Conservation (phyloP, 139 green algal species). For the Astrephomene gubernaculifera region DNA sequence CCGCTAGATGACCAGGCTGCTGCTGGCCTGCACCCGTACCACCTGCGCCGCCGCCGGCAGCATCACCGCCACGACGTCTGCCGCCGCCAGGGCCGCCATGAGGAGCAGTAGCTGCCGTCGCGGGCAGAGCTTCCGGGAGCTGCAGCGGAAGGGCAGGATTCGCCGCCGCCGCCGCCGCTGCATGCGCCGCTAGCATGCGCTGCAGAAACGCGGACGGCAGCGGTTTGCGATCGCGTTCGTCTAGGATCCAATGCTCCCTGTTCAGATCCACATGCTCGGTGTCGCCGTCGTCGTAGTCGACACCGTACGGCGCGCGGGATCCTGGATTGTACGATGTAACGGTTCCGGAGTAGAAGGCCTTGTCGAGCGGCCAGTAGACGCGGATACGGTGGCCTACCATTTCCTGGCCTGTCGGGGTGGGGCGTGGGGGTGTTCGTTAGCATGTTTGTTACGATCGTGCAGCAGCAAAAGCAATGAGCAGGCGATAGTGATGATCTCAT, state of each 20-base stretch:
- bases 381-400: slow-evolving; percentile 28
- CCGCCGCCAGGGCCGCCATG: background rate
- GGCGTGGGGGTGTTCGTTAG: background rate
- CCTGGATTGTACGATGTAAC: slow-evolving; percentile 7
- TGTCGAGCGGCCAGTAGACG: slow-evolving; percentile 31
- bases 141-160: background rate
- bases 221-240: background rate
- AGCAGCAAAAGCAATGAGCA: background rate
- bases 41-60: background rate
- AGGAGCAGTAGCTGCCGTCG: background rate
- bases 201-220: slow-evolving; percentile 17
- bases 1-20: too few species aligned
- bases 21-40: background rate
- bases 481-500: background rate
- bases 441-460: background rate
- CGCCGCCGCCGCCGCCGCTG: background rate
- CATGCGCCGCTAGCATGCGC: background rate
- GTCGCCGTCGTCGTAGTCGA: slow-evolving; percentile 38
- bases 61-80: background rate
- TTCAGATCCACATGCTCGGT: background rate
- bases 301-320: background rate
- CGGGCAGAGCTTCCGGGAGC: background rate
- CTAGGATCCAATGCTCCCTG: background rate
- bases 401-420: background rate
- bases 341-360: slow-evolving; percentile 5